A percentile compares a stretch with the other conserved stretches of the same genome.
These are phyloP conservation scores for Cystofilobasidium bisporidii DNA, from an alignment of 768 basidiomycete species.

Conservation along the genomic window DNA sequence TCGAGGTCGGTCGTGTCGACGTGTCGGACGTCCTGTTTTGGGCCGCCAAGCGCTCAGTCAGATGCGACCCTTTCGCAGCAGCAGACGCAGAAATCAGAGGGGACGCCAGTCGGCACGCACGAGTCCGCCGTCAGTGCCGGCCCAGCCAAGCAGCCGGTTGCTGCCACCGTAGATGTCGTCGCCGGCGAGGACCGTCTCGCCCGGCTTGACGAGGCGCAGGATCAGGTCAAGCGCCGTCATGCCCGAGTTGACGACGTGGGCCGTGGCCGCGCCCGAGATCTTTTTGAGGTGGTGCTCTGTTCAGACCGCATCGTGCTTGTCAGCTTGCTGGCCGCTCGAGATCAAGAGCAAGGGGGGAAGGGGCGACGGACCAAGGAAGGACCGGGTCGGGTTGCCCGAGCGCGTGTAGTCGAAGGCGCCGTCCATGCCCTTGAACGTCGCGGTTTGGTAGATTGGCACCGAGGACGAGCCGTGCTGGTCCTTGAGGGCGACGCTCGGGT, in stretches of 20 bases:
- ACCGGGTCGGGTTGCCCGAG: slow-evolving; percentile 93
- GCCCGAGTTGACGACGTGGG: slow-evolving; percentile 86
- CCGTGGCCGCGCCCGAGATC: slow-evolving; percentile 83
- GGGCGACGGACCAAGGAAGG: slow-evolving; percentile 66
- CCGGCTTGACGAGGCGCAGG: slow-evolving; percentile 82
- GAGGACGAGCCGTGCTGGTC: slow-evolving; percentile 92
- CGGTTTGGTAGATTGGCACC: slow-evolving; percentile 94
- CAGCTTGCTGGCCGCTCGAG: no score
- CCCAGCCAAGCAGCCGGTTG: slow-evolving; percentile 83
- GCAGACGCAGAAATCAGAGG: no score
- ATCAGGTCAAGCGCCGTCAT: slow-evolving; percentile 98
- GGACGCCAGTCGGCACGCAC: neutral
- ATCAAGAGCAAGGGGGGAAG: neutral
- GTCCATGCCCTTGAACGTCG: slow-evolving; percentile 90
- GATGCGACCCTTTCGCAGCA: no score
- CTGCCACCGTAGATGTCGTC: slow-evolving; percentile 98
- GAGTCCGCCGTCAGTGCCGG: slow-evolving; percentile 76
- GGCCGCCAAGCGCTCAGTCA: no score
- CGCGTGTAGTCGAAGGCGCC: slow-evolving; percentile 83
- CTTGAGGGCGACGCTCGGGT: slow-evolving; percentile 48
- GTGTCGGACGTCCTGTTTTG: slow-evolving; percentile 60
- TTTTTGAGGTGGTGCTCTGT: slow-evolving; percentile 94
- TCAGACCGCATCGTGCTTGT: no score
- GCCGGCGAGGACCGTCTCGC: slow-evolving; percentile 80
- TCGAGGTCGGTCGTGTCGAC: slow-evolving; percentile 77